Evolutionary conservation across 768 basidiomycete genomes (phyloP).

Genomic region (Hydnomerulius pinastri): DNA sequence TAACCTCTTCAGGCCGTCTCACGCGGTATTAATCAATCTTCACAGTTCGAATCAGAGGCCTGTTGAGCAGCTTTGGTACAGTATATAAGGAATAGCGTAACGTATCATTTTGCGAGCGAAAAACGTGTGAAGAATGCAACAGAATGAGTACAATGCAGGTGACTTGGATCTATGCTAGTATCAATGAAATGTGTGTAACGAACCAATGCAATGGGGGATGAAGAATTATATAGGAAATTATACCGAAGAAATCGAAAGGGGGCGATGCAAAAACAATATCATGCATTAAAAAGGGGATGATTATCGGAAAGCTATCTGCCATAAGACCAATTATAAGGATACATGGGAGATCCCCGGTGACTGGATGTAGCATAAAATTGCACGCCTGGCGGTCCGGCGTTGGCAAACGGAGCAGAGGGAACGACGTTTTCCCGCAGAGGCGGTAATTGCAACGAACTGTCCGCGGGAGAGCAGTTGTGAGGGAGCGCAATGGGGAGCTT

Average conservation of each 20-base stretch:
- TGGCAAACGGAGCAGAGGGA: conserved; percentile 74
- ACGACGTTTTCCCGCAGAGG: conserved; percentile 42
- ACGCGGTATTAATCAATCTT: conserved; percentile 3
- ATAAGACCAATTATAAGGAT: conserved; percentile 41
- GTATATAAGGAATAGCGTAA: conserved; percentile 34
- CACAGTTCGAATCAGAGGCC: conserved; percentile 11
- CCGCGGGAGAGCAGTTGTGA: conserved; percentile 30
- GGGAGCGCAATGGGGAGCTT: conserved; percentile 23
- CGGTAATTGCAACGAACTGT: conserved; percentile 34
- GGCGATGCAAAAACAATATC: conserved; percentile 25
- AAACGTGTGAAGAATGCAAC: conserved; percentile 34
- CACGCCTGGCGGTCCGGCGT: conserved; percentile 83
- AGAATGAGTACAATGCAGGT: conserved; percentile 36
- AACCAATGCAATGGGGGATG: conserved; percentile 28
- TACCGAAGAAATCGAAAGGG: conserved; percentile 18
- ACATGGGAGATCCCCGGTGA: conserved; percentile 33
- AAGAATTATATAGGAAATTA: conserved; percentile 31
- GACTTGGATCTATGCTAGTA: conserved; percentile 38
- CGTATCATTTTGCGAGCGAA: conserved; percentile 30
- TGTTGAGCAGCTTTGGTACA: conserved; percentile 25
- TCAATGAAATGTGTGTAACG: conserved; percentile 32
- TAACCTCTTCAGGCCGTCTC: conserved; percentile 9
- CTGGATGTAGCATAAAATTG: conserved; percentile 54
- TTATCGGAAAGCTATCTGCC: conserved; percentile 30
- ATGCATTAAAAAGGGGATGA: conserved; percentile 30